Percentiles rank a stretch among this genome's conserved stretches.
Conservation (phyloP, 208 protist genomes). For the Trypanosoma melophagium region DNA sequence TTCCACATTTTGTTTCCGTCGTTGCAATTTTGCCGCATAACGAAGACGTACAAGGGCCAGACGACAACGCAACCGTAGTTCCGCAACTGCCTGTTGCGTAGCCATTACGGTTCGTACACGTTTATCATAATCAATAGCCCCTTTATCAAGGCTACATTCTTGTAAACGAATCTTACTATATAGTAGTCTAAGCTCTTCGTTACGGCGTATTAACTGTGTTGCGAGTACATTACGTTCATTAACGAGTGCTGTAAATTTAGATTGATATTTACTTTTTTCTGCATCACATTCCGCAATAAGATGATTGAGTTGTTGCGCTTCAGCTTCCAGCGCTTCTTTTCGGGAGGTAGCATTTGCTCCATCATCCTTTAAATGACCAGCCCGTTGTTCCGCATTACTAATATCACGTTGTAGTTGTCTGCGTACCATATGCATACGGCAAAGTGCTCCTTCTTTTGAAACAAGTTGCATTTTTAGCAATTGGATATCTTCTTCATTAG, state of each 20-base stretch:
- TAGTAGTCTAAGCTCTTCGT: conserved; percentile 96
- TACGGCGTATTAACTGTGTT: conserved; percentile 95
- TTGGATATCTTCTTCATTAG: conserved; percentile 94
- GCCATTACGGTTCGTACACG: conserved; percentile 85
- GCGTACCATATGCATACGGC: conserved; percentile 73
- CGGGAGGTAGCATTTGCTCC: conserved; percentile 47
- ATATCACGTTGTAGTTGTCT: conserved; percentile 83
- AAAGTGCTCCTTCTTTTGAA: conserved; percentile 90
- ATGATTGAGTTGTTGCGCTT: conserved; percentile 91
- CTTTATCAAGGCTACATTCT: conserved; percentile 92
- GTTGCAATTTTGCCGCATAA: conserved; percentile 87
- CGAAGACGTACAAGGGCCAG: conserved; percentile 73
- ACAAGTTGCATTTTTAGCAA: conserved; percentile 94
- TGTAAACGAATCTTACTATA: conserved; percentile 98
- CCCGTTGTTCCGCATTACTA: conserved; percentile 75
- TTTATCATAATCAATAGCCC: conserved; percentile 93
- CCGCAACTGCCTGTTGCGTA: conserved; percentile 87
- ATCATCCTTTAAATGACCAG: conserved; percentile 71
- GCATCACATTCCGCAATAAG: conserved; percentile 95
- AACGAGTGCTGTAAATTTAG: conserved; percentile 91
- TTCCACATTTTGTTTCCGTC: conserved; percentile 88
- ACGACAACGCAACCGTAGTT: conserved; percentile 91
- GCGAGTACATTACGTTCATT: conserved; percentile 96
- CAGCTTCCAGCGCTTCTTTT: conserved; percentile 61
- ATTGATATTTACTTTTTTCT: conserved; percentile 86